Percentiles rank a stretch among this genome's conserved stretches.
These are phyloP conservation scores for Thymus quinquecostatus DNA, from an alignment of 257 asterid species.

Conservation along the genomic window DNA sequence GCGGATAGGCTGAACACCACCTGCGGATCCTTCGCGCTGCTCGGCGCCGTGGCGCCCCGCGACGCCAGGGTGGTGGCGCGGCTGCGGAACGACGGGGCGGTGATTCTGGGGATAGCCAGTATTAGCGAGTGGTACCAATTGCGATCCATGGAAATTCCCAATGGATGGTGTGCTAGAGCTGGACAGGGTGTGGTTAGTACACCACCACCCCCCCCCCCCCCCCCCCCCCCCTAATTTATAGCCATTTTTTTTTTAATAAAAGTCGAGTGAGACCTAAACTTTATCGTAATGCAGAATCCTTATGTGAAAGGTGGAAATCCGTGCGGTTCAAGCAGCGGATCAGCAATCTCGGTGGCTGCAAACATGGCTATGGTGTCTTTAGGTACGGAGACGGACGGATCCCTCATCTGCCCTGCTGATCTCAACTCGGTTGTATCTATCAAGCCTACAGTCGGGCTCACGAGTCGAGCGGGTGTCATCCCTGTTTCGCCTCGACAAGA, in stretches of 20 bases:
- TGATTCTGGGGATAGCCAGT: slow-evolving; percentile 77
- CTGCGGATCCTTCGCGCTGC: slow-evolving; percentile 69
- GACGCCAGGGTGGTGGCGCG: slow-evolving; percentile 74
- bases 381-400: slow-evolving; percentile 80
- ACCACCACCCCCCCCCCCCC: not conserved
- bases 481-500: slow-evolving; percentile 69
- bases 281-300: slow-evolving; percentile 53
- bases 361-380: slow-evolving; percentile 66
- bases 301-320: slow-evolving; percentile 53
- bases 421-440: slow-evolving; percentile 64
- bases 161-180: slow-evolving; percentile 80
- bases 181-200: slow-evolving; percentile 72
- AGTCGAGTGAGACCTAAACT: too few relatives aligned
- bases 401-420: slow-evolving; percentile 70
- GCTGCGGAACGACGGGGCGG: slow-evolving; percentile 68
- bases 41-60: slow-evolving; percentile 52
- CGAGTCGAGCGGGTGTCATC: slow-evolving; percentile 73
- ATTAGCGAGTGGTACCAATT: slow-evolving; percentile 69
- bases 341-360: slow-evolving; percentile 80
- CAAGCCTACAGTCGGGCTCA: slow-evolving; percentile 77
- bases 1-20: slow-evolving; percentile 65
- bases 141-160: slow-evolving; percentile 49
- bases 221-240: not conserved
- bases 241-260: not conserved
- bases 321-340: slow-evolving; percentile 76